phyloP scores from a whole-genome alignment of 1,139 yeast species.

The Blastobotrys buckinghamii region DNA sequence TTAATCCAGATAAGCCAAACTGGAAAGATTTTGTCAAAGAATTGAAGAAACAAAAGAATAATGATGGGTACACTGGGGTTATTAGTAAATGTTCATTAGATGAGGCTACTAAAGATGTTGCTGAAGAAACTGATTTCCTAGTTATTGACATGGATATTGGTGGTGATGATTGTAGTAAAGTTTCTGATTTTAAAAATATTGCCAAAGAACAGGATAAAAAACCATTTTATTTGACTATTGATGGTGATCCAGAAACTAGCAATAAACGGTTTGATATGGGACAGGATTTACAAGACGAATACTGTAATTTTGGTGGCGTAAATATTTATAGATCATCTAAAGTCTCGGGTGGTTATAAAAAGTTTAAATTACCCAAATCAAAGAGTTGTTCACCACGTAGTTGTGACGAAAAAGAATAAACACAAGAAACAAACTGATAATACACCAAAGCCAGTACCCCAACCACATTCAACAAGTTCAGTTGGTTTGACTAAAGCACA shows the following conservation, averaged over 20 bases:
- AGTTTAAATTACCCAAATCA: no score
- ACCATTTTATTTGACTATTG: neutral
- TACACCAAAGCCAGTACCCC: neutral
- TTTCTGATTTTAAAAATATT: no score
- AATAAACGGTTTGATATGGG: neutral
- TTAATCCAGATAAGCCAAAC: neutral
- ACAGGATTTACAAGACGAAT: neutral
- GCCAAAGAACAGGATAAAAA: neutral
- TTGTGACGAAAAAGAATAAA: neutral
- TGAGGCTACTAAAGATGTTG: neutral
- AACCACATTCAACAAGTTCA: neutral
- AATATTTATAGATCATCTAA: neutral
- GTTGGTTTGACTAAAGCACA: neutral
- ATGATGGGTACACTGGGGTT: constrained; percentile 1
- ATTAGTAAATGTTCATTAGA: neutral
- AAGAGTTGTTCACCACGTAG: no score
- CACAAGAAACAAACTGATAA: neutral
- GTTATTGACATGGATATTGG: no score
- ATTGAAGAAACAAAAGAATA: neutral
- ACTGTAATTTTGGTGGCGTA: neutral
- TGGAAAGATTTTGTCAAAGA: neutral
- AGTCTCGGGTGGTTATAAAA: neutral
- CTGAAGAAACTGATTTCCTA: neutral
- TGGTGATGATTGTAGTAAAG: no score
- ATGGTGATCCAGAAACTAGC: neutral